Evolutionary conservation across 2,329 filamentous ascomycete species (phyloP).

Genomic region (Nothophoma quercina): DNA sequence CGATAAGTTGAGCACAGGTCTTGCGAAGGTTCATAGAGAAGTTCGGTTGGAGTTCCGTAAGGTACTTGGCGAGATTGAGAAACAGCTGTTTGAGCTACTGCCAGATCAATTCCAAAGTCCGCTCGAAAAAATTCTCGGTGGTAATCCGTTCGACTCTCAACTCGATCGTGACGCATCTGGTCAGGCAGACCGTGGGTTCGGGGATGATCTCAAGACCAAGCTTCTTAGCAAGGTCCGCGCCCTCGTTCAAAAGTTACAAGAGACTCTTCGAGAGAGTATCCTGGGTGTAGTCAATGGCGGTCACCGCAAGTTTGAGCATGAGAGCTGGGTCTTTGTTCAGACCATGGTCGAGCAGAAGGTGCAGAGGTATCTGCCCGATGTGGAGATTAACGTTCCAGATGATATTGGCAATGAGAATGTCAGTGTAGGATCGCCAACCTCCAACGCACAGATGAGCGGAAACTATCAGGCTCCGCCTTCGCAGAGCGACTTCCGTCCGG

Average conservation of each 20-base stretch:
- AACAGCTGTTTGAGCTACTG: conserved; percentile 39
- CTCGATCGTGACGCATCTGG: conserved; percentile 37
- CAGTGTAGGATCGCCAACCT: conserved; percentile 33
- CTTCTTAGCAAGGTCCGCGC: conserved; percentile 37
- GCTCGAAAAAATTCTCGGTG: conserved; percentile 39
- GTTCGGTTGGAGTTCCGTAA: conserved; percentile 42
- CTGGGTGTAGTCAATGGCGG: conserved; percentile 41
- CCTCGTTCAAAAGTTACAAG: conserved; percentile 38
- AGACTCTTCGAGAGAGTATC: conserved; percentile 40
- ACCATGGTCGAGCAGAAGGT: conserved; percentile 42
- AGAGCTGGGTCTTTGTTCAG: conserved; percentile 43
- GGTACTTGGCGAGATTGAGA: conserved; percentile 39
- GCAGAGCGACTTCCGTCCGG: conserved; percentile 13
- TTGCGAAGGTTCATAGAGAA: conserved; percentile 40
- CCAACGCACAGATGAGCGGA: conserved; percentile 22
- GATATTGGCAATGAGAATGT: conserved; percentile 43
- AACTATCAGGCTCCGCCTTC: conserved; percentile 9
- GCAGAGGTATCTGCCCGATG: conserved; percentile 38
- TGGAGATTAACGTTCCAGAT: conserved; percentile 40
- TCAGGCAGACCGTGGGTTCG: conserved; percentile 34
- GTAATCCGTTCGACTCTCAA: conserved; percentile 41
- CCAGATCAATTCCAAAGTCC: conserved; percentile 40
- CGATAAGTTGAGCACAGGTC: conserved; percentile 40
- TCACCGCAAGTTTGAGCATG: conserved; percentile 39
- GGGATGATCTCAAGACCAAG: conserved; percentile 40